Evolutionary conservation across 2,329 filamentous ascomycete genomes (phyloP).

Genomic region (Zalaria sp.): DNA sequence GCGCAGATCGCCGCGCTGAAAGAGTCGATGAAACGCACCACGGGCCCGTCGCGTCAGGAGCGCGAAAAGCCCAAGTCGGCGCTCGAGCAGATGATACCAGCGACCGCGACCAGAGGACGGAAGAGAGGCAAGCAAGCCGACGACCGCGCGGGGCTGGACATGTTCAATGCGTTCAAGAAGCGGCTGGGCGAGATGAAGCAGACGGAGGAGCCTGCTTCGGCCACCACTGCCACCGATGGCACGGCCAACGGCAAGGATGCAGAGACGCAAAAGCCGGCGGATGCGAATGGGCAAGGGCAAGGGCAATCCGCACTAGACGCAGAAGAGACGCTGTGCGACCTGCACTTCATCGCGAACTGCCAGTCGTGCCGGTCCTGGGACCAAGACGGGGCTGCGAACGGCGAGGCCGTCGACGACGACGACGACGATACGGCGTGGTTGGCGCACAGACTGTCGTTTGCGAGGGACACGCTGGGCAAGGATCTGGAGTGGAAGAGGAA

Average conservation of each 20-base stretch:
- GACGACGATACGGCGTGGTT: constrained; percentile 59
- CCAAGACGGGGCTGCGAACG: constrained; percentile 46
- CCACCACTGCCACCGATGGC: background rate
- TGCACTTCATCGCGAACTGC: constrained; percentile 93
- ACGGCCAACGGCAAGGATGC: constrained; percentile 3
- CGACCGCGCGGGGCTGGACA: constrained; percentile 45
- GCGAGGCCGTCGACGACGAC: constrained; percentile 28
- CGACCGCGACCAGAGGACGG: constrained; percentile 54
- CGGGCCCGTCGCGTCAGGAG: constrained; percentile 22
- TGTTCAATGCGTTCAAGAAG: constrained; percentile 67
- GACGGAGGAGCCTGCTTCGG: constrained; percentile 4
- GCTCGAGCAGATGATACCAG: constrained; percentile 60
- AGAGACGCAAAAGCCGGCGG: background rate
- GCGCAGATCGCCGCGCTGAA: constrained; percentile 71
- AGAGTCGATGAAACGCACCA: constrained; percentile 61
- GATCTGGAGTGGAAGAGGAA: constrained; percentile 80
- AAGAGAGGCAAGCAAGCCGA: constrained; percentile 46
- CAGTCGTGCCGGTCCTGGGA: constrained; percentile 86
- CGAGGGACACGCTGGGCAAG: constrained; percentile 81
- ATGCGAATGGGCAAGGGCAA: background rate
- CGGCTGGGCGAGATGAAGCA: constrained; percentile 44
- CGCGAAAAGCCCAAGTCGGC: constrained; percentile 50
- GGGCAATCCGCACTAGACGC: constrained; percentile 38
- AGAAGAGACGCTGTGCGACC: constrained; percentile 68
- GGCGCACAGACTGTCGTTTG: constrained; percentile 71